Base-by-base conservation (phyloP, 2,329 filamentous ascomycete species). In the Alternaria triticina region DNA sequence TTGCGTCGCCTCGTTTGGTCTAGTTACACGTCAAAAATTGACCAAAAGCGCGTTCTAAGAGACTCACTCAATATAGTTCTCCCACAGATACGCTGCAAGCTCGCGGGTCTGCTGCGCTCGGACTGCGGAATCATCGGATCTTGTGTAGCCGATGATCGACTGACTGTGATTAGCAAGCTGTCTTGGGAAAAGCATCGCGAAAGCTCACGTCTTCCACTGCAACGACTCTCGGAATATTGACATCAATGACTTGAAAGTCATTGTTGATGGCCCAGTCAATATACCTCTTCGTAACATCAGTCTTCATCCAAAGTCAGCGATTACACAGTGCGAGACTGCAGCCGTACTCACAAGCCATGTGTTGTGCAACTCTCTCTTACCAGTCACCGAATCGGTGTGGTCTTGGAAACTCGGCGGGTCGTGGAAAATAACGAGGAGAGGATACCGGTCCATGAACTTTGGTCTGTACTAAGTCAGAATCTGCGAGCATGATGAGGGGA, bases 1-100 rank as follows among this genome's bases (percentile, higher is more conserved):
- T 56, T 95, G 88, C 6, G 90, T 89, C 0, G 87, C 85, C 3
- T 90, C 84, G 59, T 83, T 86, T 54, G 90, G 89, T 30, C 77
- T 80, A 44, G 8, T 5, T 8, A 44, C 70, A 50, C 68, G 69
- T 65, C 44, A 68, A 30, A 27, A 30, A 17, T n/a, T 15, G 6
- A 8, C 23, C n/a, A 0, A 28, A 46, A 15, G 20, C 49, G 22
- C 12, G 4, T 9, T 33, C 20, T 17, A 7, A 5, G 23, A 20
- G 15, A 70, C 83, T 71, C 79, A 88, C 83, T 97, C 92, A 20
- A 99, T 89, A 75, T 97, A 97, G 76, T 99, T 99, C 72, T 97
- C 94, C 96, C 96, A 99, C 13, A 99, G 83, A 74, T 97, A 98
- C 64, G 87, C 89, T 5, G 95, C 88, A 11, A 97, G 83, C 64